These are phyloP conservation scores for Capsicum rhomboideum DNA, from an alignment of 257 asterid genomes.

Conservation along the genomic window DNA sequence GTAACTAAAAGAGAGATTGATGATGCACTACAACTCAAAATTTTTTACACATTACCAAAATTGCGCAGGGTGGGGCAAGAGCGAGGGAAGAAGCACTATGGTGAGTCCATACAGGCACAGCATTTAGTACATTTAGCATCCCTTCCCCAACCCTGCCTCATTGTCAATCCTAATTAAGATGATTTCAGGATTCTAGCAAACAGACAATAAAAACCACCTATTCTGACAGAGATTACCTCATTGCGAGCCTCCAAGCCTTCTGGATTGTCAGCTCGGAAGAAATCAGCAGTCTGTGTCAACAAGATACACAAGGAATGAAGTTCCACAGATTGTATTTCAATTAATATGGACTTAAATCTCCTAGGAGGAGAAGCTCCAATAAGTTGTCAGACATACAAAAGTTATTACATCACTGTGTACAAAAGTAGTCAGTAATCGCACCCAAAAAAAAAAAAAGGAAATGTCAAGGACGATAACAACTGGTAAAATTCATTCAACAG, in stretches of 20 bases:
- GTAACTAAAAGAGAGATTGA: neutral
- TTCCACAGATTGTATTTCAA: neutral
- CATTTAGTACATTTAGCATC: neutral
- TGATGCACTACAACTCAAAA: neutral
- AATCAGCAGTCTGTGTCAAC: slow-evolving; percentile 77
- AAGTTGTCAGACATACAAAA: neutral
- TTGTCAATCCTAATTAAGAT: neutral
- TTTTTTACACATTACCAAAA: neutral
- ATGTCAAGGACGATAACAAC: neutral
- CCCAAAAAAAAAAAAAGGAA: neutral
- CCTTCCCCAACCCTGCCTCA: neutral
- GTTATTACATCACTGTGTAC: neutral
- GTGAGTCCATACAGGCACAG: neutral
- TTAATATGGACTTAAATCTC: neutral
- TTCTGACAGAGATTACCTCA: slow-evolving; percentile 52
- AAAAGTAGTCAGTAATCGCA: neutral
- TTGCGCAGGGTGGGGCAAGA: neutral
- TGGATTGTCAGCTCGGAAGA: slow-evolving; percentile 92
- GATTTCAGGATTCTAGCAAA: neutral
- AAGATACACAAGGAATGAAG: slow-evolving; percentile 9
- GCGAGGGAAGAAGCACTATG: neutral
- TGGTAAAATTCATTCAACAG: neutral
- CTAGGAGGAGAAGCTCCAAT: neutral
- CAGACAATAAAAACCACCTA: neutral
- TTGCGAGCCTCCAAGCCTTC: slow-evolving; percentile 98